These are phyloP conservation scores for Fusarium gaditjirri DNA, from an alignment of 2,329 filamentous ascomycete genomes.

Conservation along the genomic window DNA sequence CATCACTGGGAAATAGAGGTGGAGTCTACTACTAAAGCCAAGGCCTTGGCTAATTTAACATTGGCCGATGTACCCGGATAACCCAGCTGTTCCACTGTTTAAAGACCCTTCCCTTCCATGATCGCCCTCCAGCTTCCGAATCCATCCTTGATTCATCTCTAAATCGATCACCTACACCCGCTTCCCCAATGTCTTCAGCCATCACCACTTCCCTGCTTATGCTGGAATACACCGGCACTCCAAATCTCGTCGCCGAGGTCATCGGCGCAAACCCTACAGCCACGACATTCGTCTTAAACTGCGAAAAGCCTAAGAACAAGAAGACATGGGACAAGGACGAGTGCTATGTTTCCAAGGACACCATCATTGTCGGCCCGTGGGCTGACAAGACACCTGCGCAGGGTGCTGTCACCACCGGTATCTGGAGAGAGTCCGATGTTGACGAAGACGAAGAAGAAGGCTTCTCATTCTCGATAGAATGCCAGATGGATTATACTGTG, in stretches of 20 bases:
- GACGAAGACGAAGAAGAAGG: neutral
- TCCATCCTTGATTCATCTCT: accelerated
- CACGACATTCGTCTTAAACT: conserved; percentile 1
- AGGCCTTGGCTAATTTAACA: conserved; percentile 1
- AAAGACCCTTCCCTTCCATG: neutral
- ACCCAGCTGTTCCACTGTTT: neutral
- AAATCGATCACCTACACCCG: neutral
- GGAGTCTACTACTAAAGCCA: neutral
- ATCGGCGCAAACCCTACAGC: neutral
- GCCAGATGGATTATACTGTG: neutral
- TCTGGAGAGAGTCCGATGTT: neutral
- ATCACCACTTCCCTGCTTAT: neutral
- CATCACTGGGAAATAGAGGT: neutral
- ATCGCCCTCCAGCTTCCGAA: neutral
- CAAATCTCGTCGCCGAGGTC: neutral
- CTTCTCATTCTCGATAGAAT: neutral
- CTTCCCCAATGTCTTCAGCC: neutral
- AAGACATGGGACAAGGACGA: neutral
- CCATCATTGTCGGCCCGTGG: neutral
- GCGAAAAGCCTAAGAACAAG: neutral
- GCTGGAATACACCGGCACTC: neutral
- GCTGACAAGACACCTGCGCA: neutral
- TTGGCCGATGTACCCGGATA: neutral
- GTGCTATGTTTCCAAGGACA: neutral
- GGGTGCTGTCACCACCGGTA: neutral